phyloP scores from a whole-genome alignment of 345 rosid species.

The Boechera stricta region DNA sequence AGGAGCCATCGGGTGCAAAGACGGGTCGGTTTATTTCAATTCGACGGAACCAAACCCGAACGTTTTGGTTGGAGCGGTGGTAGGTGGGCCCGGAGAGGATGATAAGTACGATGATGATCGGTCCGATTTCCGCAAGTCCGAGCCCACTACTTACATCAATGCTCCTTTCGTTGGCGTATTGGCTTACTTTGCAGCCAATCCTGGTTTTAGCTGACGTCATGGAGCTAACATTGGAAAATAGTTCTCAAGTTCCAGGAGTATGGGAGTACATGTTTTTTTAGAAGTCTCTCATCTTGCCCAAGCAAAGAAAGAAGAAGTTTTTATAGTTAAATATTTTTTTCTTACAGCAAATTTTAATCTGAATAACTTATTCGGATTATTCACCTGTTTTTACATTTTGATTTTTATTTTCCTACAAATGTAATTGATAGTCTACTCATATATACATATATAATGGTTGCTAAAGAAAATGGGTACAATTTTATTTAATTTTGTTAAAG shows the following conservation, averaged over 20 bases:
- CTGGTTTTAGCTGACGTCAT: constrained; percentile 38
- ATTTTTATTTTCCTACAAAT: background rate
- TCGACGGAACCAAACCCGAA: constrained; percentile 78
- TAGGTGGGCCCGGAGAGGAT: constrained; percentile 86
- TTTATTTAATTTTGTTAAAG: background rate
- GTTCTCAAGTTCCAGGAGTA: background rate
- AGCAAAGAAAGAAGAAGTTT: constrained; percentile 53
- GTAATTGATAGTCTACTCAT: constrained; percentile 20
- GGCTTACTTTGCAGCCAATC: constrained; percentile 88
- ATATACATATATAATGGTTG: background rate
- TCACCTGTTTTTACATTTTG: background rate
- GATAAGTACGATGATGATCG: constrained; percentile 72
- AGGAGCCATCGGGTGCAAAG: constrained; percentile 65
- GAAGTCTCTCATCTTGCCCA: constrained; percentile 59
- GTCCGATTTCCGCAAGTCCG: constrained; percentile 76
- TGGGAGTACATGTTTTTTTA: constrained; percentile 20
- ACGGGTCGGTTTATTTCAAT: constrained; percentile 73
- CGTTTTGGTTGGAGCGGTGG: constrained; percentile 75
- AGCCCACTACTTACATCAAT: constrained; percentile 94
- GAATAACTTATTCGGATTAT: constrained; percentile 36
- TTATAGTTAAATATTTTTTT: background rate
- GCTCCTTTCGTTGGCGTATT: constrained; percentile 97
- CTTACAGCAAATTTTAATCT: background rate
- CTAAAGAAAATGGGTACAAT: background rate
- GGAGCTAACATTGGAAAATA: background rate